Evolutionary conservation across 1,139 yeast genomes (phyloP), one percentile per base, ranked within the genome.

Genomic region (Yamadazyma conglobata): DNA sequence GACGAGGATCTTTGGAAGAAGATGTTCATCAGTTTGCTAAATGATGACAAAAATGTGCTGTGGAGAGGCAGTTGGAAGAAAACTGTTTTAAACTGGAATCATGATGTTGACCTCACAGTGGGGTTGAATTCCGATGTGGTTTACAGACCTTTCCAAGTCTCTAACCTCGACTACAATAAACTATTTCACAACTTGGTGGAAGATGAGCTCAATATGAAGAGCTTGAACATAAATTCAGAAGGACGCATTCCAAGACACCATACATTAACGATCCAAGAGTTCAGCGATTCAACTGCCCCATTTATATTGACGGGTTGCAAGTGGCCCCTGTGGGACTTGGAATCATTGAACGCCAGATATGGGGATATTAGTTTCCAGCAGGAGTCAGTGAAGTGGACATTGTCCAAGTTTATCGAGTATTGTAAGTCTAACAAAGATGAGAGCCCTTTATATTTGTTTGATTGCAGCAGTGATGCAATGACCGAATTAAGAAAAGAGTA

Each of bases 41-140:
- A 46, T 24, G 34, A 39, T 27, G 40, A 32, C 30, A 31, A 35
- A 12, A 30, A 32, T 27, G 25, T 42, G 24, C 40, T 52, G 15
- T 87, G 96, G 96, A 54, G 50, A 24, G 95, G 95, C 0, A 70
- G 86, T 2, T 87, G 96, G 96, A 70, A 86, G 44, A 60, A 70
- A 22, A 76, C 89, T 0, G 59, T 79, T 11, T 52, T 81, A 40
- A 54, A 60, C 0, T 54, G 19, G 36, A 47, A 5, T 69, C 61
- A 33, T 71, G 41, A 37, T 22, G 27, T 37, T 3, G 21, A 11
- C 3, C 21, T 77, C 2, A 51, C 61, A 17, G 51, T 78, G 2
- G 60, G 54, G 17, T 39, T 68, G n/a, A 67, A 70, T 37, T 62
- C 70, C 0, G 95, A 87, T 51, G 46, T 74, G 9, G 54, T 87